phyloP scores from a whole-genome alignment of 176 grass and related monocot species.

The Typha latifolia region DNA sequence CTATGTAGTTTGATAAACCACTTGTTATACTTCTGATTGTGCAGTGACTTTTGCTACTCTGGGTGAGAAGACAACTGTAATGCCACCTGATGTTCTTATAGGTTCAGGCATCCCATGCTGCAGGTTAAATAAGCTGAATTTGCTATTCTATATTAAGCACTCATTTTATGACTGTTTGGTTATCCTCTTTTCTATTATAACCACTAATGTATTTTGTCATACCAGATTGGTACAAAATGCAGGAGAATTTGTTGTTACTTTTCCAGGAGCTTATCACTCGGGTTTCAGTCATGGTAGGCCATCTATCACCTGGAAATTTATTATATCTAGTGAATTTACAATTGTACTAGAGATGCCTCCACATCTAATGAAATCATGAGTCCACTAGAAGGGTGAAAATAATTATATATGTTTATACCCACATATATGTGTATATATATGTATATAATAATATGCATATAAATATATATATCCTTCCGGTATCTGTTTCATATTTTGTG shows the following conservation, averaged over 20 bases:
- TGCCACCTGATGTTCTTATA: slow-evolving; percentile 89
- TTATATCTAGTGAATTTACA: no score
- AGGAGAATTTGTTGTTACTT: slow-evolving; percentile 97
- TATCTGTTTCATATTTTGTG: neutral
- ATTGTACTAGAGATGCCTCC: no score
- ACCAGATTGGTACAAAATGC: slow-evolving; percentile 93
- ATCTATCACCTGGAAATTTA: neutral
- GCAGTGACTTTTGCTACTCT: slow-evolving; percentile 74
- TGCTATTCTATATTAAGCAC: neutral
- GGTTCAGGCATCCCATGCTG: slow-evolving; percentile 75
- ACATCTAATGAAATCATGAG: no score
- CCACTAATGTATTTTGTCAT: slow-evolving; percentile 4
- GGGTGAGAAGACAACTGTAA: slow-evolving; percentile 79
- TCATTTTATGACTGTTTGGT: neutral
- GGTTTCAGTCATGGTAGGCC: slow-evolving; percentile 78
- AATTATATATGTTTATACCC: no score
- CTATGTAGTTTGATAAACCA: neutral
- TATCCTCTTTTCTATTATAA: slow-evolving; percentile 3
- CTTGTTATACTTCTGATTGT: neutral
- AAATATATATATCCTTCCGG: neutral
- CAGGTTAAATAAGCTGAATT: slow-evolving; percentile 36
- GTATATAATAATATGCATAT: no score
- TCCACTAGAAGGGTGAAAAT: no score
- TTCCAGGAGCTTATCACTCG: slow-evolving; percentile 81
- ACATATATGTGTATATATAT: no score